Percentiles rank a stretch among this genome's conserved stretches.
Conservation (phyloP, 2,329 filamentous ascomycete species). For the Alternaria ethzedia region DNA sequence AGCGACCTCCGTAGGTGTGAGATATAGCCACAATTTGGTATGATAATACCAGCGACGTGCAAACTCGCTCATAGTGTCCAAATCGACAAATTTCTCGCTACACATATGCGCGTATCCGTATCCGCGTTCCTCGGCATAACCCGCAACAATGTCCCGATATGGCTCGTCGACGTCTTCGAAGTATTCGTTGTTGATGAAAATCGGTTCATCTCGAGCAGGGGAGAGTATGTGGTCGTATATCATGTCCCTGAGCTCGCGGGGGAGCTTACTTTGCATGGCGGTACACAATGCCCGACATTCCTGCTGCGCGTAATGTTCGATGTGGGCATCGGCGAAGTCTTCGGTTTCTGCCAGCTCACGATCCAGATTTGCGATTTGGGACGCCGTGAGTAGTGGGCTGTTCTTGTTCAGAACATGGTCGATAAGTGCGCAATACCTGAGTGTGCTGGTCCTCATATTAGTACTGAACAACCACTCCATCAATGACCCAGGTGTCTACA, state of each 20-base stretch:
- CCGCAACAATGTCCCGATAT: not conserved
- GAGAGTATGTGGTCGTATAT: not conserved
- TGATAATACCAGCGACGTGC: not conserved
- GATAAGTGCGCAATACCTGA: not conserved
- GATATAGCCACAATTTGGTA: not conserved
- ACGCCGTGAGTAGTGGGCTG: not conserved
- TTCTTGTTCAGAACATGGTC: not conserved
- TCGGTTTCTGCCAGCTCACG: not conserved
- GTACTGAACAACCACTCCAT: not conserved
- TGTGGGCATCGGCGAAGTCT: not conserved
- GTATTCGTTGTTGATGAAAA: not conserved
- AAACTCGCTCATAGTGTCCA: not conserved
- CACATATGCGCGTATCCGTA: not conserved
- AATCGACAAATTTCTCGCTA: not conserved
- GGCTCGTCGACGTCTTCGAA: not conserved
- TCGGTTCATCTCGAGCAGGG: not conserved
- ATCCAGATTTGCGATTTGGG: not conserved
- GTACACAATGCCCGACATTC: not conserved
- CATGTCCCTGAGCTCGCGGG: not conserved
- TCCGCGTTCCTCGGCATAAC: not conserved
- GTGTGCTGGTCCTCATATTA: not conserved
- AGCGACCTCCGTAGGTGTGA: not conserved
- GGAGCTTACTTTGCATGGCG: not conserved
- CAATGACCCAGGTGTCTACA: not conserved
- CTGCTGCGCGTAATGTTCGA: not conserved